Base-by-base conservation (phyloP, 768 basidiomycete species). In the Mycena sanguinolenta region DNA sequence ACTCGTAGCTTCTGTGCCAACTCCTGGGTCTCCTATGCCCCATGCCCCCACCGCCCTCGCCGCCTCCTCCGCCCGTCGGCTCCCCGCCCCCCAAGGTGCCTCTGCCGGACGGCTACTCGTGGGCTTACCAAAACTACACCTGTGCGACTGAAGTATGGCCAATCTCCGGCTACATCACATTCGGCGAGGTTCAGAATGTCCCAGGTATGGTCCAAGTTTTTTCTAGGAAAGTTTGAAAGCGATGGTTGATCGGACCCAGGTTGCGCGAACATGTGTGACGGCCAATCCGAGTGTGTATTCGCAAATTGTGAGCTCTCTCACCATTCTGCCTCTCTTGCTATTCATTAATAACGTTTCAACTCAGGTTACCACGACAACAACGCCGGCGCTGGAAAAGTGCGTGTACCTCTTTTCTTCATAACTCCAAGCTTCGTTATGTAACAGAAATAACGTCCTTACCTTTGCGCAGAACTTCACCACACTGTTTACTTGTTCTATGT, bases 291-390 rank as follows among this genome's bases (percentile, higher is more conserved):
- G 0, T 73, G 72, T 50, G 23, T 27, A 6, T 70, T 14, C 34
- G 17, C 19, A 34, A 73, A 73, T 44, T 46, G 71, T 73, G 46
- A 42, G 71, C n/a, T 21, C 30, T 16, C 38, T 4, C 36, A 30
- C n/a, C 5, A n/a, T 12, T 23, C 30, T 6, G 30, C 50, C 46
- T 32, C 9, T 49, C 23, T 14, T n/a, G 30, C 0, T 21, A 0
- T 30, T 55, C 30, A 49, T 28, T 25, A 16, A 14, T 19, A n/a
- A n/a, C 19, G 0, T 19, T 34, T n/a, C 58, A n/a, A n/a, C n/a
- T n/a, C 5, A 73, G 72, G 39, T 16, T 72, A 68, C 63, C 50
- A 70, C 61, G 72, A 73, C 55, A n/a, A 42, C 34, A 67, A 73
- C 52, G 63, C 64, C 19, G 54, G 64, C 1, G 0, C 62, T 0